Evolutionary conservation across 768 basidiomycete genomes (phyloP).

Genomic region (Dacryopinax spathularia): DNA sequence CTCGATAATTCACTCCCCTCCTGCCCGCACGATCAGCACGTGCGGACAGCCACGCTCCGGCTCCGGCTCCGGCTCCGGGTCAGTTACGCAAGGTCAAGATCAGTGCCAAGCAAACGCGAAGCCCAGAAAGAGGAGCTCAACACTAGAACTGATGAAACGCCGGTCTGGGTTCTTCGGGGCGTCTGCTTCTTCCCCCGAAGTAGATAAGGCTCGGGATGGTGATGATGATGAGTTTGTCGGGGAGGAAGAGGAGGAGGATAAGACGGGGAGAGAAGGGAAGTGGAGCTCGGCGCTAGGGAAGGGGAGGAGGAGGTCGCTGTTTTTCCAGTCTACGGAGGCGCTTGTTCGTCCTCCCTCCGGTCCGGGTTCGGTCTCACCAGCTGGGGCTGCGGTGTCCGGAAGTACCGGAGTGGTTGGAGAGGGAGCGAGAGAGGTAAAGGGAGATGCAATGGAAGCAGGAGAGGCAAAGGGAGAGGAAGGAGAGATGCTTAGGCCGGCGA

Average conservation of each 20-base stretch:
- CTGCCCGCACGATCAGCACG: neutral
- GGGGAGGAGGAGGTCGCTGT: neutral
- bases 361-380: no score
- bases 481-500: neutral
- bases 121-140: neutral
- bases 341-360: no score
- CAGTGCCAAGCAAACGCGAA: neutral
- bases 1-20: neutral
- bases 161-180: neutral
- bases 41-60: neutral
- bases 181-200: neutral
- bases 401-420: no score
- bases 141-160: neutral
- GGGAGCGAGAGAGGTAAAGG: no score
- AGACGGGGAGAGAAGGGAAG: neutral
- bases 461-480: neutral
- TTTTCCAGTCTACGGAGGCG: neutral
- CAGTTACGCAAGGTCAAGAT: neutral
- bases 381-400: neutral
- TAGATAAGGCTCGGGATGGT: neutral
- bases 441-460: no score
- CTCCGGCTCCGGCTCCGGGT: neutral
- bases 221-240: neutral
- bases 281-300: neutral
- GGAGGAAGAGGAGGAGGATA: neutral